phyloP scores from a whole-genome alignment of 1,284 basidiomycete species.

The Ceratobasidium sp. region DNA sequence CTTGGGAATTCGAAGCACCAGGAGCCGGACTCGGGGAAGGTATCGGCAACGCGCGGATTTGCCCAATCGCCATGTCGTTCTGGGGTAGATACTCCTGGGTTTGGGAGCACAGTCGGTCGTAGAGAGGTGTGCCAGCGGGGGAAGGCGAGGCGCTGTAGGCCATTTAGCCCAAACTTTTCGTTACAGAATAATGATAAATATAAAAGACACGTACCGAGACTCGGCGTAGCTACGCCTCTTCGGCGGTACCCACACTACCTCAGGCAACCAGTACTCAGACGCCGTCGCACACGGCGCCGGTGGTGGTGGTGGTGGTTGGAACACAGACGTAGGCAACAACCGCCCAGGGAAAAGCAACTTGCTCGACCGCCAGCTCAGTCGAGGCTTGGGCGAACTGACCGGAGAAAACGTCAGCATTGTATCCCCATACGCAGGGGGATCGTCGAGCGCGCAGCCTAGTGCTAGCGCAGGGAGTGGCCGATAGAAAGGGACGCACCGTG shows the following conservation, averaged over 20 bases:
- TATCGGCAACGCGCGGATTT: constrained; percentile 20
- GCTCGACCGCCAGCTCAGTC: constrained; percentile 18
- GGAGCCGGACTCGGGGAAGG: background rate
- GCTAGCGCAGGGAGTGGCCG: background rate
- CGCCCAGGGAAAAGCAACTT: constrained; percentile 11
- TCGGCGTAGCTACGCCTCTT: constrained; percentile 11
- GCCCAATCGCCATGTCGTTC: constrained; percentile 8
- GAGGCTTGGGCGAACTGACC: background rate
- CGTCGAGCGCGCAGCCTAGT: background rate
- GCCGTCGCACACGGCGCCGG: background rate
- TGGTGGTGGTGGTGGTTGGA: background rate
- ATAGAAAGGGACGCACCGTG: constrained; percentile 18
- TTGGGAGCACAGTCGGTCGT: constrained; percentile 16
- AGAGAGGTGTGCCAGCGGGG: constrained; percentile 16
- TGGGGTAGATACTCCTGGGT: background rate
- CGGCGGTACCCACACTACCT: background rate
- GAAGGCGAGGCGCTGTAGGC: background rate
- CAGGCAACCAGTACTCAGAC: background rate
- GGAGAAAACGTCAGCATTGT: background rate
- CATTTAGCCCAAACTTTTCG: background rate
- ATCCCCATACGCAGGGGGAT: background rate
- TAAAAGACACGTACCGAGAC: background rate
- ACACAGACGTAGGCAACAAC: background rate
- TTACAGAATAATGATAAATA: background rate
- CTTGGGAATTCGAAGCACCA: background rate